Evolutionary conservation across 2,329 filamentous ascomycete species (phyloP), one percentile per base, ranked within the genome.

Genomic region (Alternaria sp.): DNA sequence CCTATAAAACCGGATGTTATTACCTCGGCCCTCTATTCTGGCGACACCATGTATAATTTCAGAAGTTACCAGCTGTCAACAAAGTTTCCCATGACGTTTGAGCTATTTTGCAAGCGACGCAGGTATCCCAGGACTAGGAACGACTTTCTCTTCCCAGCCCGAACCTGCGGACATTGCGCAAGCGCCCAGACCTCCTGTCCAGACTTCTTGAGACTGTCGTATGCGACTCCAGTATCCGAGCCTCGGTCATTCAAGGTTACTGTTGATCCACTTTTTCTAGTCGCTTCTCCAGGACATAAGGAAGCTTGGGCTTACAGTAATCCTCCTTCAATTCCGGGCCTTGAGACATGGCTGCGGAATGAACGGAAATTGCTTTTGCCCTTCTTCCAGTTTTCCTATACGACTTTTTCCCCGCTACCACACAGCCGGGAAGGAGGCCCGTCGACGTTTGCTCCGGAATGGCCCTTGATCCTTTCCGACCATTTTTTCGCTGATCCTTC

Each of bases 351-450:
- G 42, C 43, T 49, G 57, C 60, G 44, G 51, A 47, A 38, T 36
- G 48, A 49, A 48, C 55, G 43, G 54, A 54, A 62, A 64, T 63
- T 62, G 39, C 58, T 58, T 59, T 61, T 55, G 26, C 38, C 36
- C 39, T 24, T 16, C 22, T 52, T 30, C 49, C 48, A 26, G 54
- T 56, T 51, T 38, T 34, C 20, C 30, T 51, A 46, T 34, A 47
- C 39, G 41, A 51, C 34, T 48, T 52, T 41, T 56, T 60, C 51
- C 60, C 63, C 64, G 64, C 59, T 72, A 71, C 69, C 69, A 71
- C 53, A 59, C 49, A 61, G 59, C 54, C 58, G 68, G 69, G 62
- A 66, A 60, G 57, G 52, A 68, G 69, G 65, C 63, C 63, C 65
- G 65, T 68, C 55, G 54, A 67, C 61, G 42, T 64, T 49, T 68